phyloP scores from a whole-genome alignment of 2,329 filamentous ascomycete genomes.

The Ceratocystis albifundus region DNA sequence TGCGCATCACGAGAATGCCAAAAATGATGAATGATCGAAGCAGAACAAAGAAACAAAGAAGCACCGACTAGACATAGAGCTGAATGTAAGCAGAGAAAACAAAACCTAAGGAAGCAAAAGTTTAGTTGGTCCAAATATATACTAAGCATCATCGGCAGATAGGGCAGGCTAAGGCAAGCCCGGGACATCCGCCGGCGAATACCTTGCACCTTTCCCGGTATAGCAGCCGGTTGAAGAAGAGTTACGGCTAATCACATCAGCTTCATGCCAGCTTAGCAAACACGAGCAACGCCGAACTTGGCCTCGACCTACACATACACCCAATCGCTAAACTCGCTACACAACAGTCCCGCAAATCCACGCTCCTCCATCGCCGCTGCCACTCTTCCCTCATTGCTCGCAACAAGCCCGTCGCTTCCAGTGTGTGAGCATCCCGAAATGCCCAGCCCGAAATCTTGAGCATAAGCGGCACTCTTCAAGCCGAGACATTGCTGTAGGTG shows the following conservation, averaged over 20 bases:
- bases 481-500: conserved; percentile 20
- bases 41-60: not conserved
- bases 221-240: not conserved
- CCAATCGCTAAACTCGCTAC: not conserved
- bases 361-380: conserved; percentile 17
- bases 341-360: conserved; percentile 18
- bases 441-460: conserved; percentile 23
- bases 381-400: conserved; percentile 16
- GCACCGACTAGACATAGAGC: not conserved
- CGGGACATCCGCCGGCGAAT: not conserved
- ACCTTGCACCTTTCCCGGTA: not conserved
- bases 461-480: conserved; percentile 17
- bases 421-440: conserved; percentile 19
- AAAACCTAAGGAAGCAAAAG: not conserved
- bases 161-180: not conserved
- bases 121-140: not conserved
- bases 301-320: not conserved
- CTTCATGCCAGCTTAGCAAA: not conserved
- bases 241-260: too few relatives aligned
- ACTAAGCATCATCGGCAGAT: not conserved
- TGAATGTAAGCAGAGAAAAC: not conserved
- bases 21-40: not conserved
- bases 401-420: conserved; percentile 12
- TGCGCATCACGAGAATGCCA: not conserved
- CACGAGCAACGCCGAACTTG: not conserved